A percentile compares a stretch with the other conserved stretches of the same genome.
Evolutionary conservation across 2,329 filamentous ascomycete genomes (phyloP).

Genomic region (Xylariaceae sp.): DNA sequence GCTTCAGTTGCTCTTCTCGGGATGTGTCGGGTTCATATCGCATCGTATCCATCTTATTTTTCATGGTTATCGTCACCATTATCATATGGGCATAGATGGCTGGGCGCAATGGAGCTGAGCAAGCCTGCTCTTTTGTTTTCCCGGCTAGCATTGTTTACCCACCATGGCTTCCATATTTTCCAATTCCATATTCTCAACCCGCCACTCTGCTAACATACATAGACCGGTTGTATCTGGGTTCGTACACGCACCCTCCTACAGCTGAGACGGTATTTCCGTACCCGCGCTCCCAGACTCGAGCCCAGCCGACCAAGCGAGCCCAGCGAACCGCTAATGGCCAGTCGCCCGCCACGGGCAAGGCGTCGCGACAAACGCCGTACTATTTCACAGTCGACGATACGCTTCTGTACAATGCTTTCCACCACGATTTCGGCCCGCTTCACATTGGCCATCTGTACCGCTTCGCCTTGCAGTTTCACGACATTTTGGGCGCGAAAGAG

Average conservation of each 20-base stretch:
- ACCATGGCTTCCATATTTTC: constrained; percentile 20
- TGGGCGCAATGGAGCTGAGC: constrained; percentile 11
- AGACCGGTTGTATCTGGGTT: constrained; percentile 94
- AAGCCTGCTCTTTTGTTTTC: constrained; percentile 25
- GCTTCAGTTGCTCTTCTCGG: not conserved
- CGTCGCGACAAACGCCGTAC: constrained; percentile 61
- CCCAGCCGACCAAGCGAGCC: constrained; percentile 71
- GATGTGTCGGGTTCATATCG: not conserved
- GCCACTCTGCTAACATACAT: constrained; percentile 37
- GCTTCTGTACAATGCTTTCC: constrained; percentile 95
- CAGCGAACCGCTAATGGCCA: constrained; percentile 58
- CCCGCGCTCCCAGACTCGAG: constrained; percentile 48
- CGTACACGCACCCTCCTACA: constrained; percentile 77
- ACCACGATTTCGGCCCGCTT: constrained; percentile 94
- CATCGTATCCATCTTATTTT: not conserved
- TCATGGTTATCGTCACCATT: constrained; percentile 9
- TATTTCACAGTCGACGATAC: constrained; percentile 95
- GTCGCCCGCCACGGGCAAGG: constrained; percentile 39
- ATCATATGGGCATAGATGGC: constrained; percentile 18
- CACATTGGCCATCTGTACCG: constrained; percentile 97
- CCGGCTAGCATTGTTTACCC: constrained; percentile 14
- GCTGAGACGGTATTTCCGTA: constrained; percentile 83
- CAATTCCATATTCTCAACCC: constrained; percentile 21
- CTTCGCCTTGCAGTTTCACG: constrained; percentile 92
- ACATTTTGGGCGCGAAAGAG: constrained; percentile 84